Evolutionary conservation across 768 basidiomycete species (phyloP).

Genomic region (Psilocybe subaeruginosa): DNA sequence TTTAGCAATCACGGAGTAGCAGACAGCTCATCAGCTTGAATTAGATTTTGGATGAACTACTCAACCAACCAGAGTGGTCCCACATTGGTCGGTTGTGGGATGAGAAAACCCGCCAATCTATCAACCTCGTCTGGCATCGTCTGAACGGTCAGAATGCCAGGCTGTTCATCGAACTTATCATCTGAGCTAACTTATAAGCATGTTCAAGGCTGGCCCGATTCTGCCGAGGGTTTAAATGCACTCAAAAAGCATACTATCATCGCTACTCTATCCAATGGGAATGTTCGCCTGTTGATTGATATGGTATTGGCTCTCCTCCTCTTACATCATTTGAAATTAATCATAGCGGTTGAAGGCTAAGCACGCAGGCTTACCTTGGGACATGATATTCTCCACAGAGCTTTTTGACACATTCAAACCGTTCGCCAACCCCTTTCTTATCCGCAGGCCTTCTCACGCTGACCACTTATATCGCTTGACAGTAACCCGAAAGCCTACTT

Average conservation of each 20-base stretch:
- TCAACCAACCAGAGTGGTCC: conserved; percentile 51
- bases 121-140: conserved; percentile 64
- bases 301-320: not conserved
- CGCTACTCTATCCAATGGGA: conserved; percentile 65
- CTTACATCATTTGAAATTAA: not conserved
- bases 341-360: conserved; percentile 48
- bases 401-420: conserved; percentile 68
- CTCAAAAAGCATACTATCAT: conserved; percentile 57
- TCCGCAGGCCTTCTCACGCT: not conserved
- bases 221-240: conserved; percentile 46
- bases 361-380: conserved; percentile 64
- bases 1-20: not conserved
- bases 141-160: conserved; percentile 39
- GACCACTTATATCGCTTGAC: not conserved
- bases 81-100: conserved; percentile 48
- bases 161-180: not conserved
- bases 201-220: conserved; percentile 62
- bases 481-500: conserved; percentile 58
- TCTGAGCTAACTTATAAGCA: not conserved
- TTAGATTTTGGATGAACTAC: conserved; percentile 62
- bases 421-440: conserved; percentile 30
- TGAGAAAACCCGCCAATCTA: conserved; percentile 40
- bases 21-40: not conserved
- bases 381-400: conserved; percentile 61
- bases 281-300: conserved; percentile 52